A percentile compares a stretch with the other conserved stretches of the same genome.
Conservation (phyloP, 2,329 filamentous ascomycete genomes). For the Nigrograna mackinnonii region DNA sequence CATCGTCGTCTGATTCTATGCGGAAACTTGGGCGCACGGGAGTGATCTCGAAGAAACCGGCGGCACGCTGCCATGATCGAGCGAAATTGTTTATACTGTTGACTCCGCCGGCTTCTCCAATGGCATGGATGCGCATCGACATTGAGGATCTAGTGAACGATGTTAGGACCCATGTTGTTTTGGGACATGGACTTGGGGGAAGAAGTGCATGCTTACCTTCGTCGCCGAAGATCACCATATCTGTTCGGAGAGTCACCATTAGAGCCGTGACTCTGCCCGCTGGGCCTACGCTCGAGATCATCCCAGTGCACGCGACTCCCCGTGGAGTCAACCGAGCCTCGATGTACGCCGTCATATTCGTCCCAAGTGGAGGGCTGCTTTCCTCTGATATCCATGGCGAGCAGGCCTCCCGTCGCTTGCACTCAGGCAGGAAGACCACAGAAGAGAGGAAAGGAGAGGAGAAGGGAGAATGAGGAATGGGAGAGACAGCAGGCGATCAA, state of each 20-base stretch:
- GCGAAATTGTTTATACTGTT: slow-evolving; percentile 96
- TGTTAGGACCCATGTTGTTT: not conserved
- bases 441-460: slow-evolving; percentile 2
- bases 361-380: slow-evolving; percentile 51
- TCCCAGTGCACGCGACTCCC: slow-evolving; percentile 43
- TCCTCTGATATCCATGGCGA: slow-evolving; percentile 40
- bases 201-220: slow-evolving; percentile 29
- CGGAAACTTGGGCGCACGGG: slow-evolving; percentile 78
- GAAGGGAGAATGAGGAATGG: not conserved
- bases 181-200: not conserved
- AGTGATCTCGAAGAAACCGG: slow-evolving; percentile 84
- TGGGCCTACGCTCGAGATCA: slow-evolving; percentile 33
- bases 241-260: slow-evolving; percentile 21
- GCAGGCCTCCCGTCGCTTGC: not conserved
- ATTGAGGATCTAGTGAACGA: slow-evolving; percentile 46
- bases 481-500: slow-evolving; percentile 7
- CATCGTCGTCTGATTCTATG: slow-evolving; percentile 41
- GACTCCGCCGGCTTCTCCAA: slow-evolving; percentile 78
- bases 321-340: slow-evolving; percentile 45
- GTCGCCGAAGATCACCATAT: slow-evolving; percentile 35
- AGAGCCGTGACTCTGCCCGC: slow-evolving; percentile 29
- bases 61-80: slow-evolving; percentile 88
- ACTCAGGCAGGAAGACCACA: not conserved
- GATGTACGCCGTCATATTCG: slow-evolving; percentile 48
- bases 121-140: slow-evolving; percentile 53